Evolutionary conservation across 2,329 filamentous ascomycete genomes (phyloP).

Genomic region (Tolypocladium inflatum): DNA sequence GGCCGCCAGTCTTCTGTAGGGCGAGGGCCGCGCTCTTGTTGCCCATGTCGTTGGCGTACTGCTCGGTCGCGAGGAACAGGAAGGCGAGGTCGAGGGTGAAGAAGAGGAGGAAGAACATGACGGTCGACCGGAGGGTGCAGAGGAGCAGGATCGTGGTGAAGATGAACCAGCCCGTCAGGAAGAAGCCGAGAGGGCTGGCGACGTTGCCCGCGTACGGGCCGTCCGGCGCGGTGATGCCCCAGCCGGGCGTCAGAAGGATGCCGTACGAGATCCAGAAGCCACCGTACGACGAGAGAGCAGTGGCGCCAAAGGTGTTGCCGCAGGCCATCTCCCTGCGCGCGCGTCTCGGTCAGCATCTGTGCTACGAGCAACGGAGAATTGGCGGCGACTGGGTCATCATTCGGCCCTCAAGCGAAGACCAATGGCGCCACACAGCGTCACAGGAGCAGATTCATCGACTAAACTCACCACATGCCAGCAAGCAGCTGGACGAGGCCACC

Average conservation of each 20-base stretch:
- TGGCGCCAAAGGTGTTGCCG: conserved; percentile 82
- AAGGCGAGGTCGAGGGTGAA: conserved; percentile 69
- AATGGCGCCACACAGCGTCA: not conserved
- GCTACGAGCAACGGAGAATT: too few relatives aligned
- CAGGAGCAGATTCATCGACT: not conserved
- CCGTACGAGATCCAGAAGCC: conserved; percentile 76
- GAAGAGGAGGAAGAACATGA: conserved; percentile 72
- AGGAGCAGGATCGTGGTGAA: conserved; percentile 68
- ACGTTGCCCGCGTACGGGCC: conserved; percentile 36
- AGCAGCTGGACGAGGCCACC: conserved; percentile 70
- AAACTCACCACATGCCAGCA: conserved; percentile 77
- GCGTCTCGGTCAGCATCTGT: conserved; percentile 1
- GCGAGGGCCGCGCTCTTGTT: conserved; percentile 31
- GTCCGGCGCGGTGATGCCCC: conserved; percentile 42
- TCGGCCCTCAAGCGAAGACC: not conserved
- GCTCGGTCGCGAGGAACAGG: conserved; percentile 58
- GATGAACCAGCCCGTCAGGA: conserved; percentile 74
- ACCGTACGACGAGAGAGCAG: conserved; percentile 71
- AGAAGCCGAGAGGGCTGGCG: conserved; percentile 59
- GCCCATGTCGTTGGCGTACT: conserved; percentile 46
- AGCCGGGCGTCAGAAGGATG: conserved; percentile 61
- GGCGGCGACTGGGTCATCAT: not conserved
- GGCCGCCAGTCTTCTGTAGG: conserved; percentile 62
- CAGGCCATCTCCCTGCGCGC: conserved; percentile 66
- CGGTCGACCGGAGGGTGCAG: conserved; percentile 66